These are phyloP conservation scores for Cynara cardunculus DNA, from an alignment of 129 eudicot genomes.

Conservation along the genomic window DNA sequence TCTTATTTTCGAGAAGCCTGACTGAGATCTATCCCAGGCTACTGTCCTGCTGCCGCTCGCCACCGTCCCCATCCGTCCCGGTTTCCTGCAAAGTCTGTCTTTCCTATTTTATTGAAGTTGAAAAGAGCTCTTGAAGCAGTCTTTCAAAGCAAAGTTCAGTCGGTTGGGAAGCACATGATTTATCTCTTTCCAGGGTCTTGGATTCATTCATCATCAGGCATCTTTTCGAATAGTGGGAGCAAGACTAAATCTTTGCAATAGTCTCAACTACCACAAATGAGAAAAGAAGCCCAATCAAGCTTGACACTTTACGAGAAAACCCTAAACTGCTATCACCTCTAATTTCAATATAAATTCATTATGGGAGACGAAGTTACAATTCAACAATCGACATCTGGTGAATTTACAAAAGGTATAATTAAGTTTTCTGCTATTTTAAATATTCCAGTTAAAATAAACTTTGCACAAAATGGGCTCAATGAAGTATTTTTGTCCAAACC, in stretches of 20 bases:
- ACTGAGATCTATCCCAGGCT: neutral
- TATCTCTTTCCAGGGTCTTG: neutral
- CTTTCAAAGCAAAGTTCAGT: neutral
- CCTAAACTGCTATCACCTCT: neutral
- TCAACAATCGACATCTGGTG: neutral
- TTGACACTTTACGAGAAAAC: neutral
- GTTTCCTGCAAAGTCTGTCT: neutral
- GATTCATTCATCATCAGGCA: neutral
- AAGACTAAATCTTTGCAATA: neutral
- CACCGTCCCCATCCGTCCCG: neutral
- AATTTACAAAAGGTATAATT: neutral
- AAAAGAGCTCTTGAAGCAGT: neutral
- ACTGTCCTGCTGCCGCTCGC: neutral
- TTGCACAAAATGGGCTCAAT: neutral
- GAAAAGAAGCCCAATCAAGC: neutral
- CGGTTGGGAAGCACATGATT: neutral
- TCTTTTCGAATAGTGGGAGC: neutral
- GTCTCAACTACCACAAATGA: neutral
- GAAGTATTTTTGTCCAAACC: neutral
- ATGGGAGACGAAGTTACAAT: neutral
- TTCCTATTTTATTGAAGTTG: neutral
- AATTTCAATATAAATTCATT: neutral
- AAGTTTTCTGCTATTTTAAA: neutral
- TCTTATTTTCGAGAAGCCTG: too few species aligned
- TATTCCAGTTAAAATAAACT: neutral